phyloP scores from a whole-genome alignment of 495 filamentous ascomycete genomes.

The Aspergillus ostianus region DNA sequence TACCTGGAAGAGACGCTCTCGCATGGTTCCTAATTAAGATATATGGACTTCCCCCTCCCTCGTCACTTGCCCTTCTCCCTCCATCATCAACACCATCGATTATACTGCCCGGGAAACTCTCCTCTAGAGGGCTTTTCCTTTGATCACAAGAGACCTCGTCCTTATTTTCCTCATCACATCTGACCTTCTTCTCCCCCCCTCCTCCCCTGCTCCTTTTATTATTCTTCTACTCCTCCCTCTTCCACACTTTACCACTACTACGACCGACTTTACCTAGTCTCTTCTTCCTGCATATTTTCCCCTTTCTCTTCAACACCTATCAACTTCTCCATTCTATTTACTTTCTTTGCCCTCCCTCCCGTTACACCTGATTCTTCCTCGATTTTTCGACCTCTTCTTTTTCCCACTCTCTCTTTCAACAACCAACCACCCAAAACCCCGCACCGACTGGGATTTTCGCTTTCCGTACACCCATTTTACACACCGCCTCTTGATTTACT shows the following conservation, averaged over 20 bases:
- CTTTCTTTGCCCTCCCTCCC: constrained; percentile 3
- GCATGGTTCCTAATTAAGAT: constrained; percentile 12
- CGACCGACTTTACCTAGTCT: constrained; percentile 11
- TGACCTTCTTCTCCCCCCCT: constrained; percentile 17
- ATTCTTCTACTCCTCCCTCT: constrained; percentile 23
- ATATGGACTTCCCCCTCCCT: constrained; percentile 27
- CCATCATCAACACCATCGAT: constrained; percentile 13
- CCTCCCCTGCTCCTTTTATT: constrained; percentile 14
- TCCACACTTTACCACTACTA: constrained; percentile 8
- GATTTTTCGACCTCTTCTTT: constrained; percentile 6
- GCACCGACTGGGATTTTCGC: constrained; percentile 8
- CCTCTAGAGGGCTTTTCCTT: constrained; percentile 4
- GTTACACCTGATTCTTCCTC: constrained; percentile 4
- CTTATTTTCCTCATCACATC: constrained; percentile 13
- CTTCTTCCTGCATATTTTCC: constrained; percentile 9
- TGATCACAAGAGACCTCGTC: constrained; percentile 22
- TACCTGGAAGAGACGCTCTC: constrained; percentile 5
- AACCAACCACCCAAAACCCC: constrained; percentile 18
- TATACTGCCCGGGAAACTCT: constrained; percentile 7
- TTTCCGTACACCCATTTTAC: constrained; percentile 15
- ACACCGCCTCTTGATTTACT: constrained; percentile 21
- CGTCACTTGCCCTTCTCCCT: constrained; percentile 25
- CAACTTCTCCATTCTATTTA: constrained; percentile 9
- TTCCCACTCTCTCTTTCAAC: constrained; percentile 14
- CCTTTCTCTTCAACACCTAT: constrained; percentile 14